Evolutionary conservation across 1,284 basidiomycete species (phyloP), one percentile per base, ranked within the genome.

Genomic region (Schizopora paradoxa): DNA sequence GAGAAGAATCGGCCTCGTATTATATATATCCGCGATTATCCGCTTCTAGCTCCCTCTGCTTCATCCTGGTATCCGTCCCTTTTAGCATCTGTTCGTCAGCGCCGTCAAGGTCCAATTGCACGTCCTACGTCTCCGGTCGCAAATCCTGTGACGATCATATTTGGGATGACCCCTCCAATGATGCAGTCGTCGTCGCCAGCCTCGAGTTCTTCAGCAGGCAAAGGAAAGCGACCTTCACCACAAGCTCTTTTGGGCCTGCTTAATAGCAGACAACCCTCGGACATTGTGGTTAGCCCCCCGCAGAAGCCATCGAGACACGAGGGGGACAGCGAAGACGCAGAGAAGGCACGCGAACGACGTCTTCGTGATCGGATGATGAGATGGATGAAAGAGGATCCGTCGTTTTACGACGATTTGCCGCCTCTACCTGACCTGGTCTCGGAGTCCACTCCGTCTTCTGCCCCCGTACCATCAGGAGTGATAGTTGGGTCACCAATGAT

Each of bases 21-120:
- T 6, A 73, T 94, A 41, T 88, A 91, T 55, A 71, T 94, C 43
- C 83, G 88, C 46, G 86, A 91, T 58, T 87, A 86, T 52, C 72
- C 79, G 4, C 84, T 79, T 0, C 76, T 94, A 45, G 79, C 86
- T 0, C 64, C 79, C 3, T 79, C 85, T 4, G 81, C 86, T 6
- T 70, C 81, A 2, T 66, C 72, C 1, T 92, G 91, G 90, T 93
- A 87, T 60, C 80, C 87, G 3, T 73, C 82, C 25, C 70, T 94
- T 11, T 70, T 91, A 7, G 72, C 79, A 32, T 83, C 88, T 6
- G 85, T 92, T 6, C 79, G 82, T 39, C 71, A 81, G 47, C 75
- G 86, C 26, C 75, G 90, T 21, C 74, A 77, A 54, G 78, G 82
- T 2, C 67, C 76, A 3, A 67, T 81, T 13, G 67, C 76, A 1